Base-by-base conservation (phyloP, 345 rosid species). In the Salix caprea region DNA sequence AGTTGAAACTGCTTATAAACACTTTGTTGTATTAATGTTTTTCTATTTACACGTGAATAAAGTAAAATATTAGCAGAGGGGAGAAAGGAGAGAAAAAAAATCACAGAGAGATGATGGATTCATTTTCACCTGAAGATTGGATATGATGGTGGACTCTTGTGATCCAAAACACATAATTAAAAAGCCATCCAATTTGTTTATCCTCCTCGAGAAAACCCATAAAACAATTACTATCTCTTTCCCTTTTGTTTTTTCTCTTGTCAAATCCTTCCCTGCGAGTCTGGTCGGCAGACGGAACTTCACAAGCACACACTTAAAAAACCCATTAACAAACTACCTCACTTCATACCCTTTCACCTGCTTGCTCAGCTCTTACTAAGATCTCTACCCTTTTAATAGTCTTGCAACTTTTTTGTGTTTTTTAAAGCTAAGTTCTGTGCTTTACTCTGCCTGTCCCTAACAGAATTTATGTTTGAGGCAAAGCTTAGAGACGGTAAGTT, bases 71-170 rank as follows among this genome's bases (percentile, higher is more conserved):
- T 68, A 36, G 50, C 14, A 74, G 70, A 65, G 13, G 21, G 3
- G 56, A 54, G 52, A 52, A 60, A 64, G 4, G 65, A 37, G 40
- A 50, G 1, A 24, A 7, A 24, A 32, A 65, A 46, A 44, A 50
- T 65, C 48, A 70, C 62, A n/a, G 62, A 58, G 62, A n/a, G 62
- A n/a, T 58, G 62, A 34, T 65, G 23, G 32, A 60, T 65, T 16
- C 67, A 65, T 21, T 40, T 34, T 67, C 77, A 68, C 70, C 73
- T 60, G 73, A 67, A 26, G 36, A 44, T 68, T 78, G 77, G 68
- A 65, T 44, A 44, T 42, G 71, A 61, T 73, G 76, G 64, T 64
- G 79, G 79, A 61, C 67, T 74, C 8, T 76, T 42, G 69, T 28
- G 79, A 65, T 64, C 77, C 69, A 67, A 67, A 73, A 67, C 37